Base-by-base conservation (phyloP, 208 protist genomes). In the Leishmania turanica region DNA sequence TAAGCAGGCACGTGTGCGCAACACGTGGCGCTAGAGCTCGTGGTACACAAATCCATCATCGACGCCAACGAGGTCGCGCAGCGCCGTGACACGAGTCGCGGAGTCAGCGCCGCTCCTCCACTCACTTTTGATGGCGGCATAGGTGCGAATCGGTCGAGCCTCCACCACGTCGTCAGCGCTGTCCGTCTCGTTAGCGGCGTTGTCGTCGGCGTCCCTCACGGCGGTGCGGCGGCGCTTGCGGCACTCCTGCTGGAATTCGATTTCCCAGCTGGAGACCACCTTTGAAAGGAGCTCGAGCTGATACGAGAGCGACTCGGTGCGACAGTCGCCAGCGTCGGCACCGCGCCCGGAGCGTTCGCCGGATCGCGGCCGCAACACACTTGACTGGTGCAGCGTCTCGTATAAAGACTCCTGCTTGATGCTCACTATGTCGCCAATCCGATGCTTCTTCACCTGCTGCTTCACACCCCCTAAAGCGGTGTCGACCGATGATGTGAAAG, bases 41-140 rank as follows among this genome's bases (percentile, higher is more conserved):
- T 96, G 92, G 78, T 97, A 97, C 15, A 97, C 90, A 84, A 97
- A 95, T 56, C 88, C 91, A 56, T 96, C 91, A 49, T 95, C 85
- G 2, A 88, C 87, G 34, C 91, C 90, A n/a, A 94, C 89, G 27
- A 97, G 82, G 37, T 88, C 80, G 64, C 86, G 84, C 40, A 97
- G 79, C 27, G 81, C 80, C 1, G 66, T 75, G 9, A 68, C 81
- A 71, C 60, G 75, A 1, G 24, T 13, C 8, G 53, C 64, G 31
- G n/a, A 60, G 24, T 53, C 81, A 49, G 11, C 54, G 53, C 3
- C 27, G 6, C 11, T 31, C 15, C 74, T 76, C 83, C 85, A 96
- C 84, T 97, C 94, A 19, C 84, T 85, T 77, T 97, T 97, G 80
- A 97, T 94, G 13, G 77, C 62, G 0, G 64, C 73, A 60, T 87